Evolutionary conservation across 2,329 filamentous ascomycete genomes (phyloP).

Genomic region (Exophiala xenobiotica): DNA sequence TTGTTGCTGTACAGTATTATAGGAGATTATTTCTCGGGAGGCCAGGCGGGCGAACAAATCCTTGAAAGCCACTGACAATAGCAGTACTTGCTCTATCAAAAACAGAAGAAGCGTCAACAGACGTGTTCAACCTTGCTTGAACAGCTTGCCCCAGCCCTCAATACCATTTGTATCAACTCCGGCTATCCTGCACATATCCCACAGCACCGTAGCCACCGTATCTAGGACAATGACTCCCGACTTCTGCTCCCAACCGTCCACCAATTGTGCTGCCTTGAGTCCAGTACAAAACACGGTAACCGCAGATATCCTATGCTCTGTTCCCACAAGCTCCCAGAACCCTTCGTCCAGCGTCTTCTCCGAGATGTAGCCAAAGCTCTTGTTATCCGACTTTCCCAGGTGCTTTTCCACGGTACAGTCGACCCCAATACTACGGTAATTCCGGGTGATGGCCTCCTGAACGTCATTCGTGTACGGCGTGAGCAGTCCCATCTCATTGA

Average conservation of each 20-base stretch:
- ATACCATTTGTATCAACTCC: constrained; percentile 34
- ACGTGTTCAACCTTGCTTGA: too few relatives aligned
- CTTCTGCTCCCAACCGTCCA: constrained; percentile 39
- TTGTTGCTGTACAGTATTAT: too few relatives aligned
- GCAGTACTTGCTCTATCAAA: too few relatives aligned
- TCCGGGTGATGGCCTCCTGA: constrained; percentile 39
- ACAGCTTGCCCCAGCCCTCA: constrained; percentile 40
- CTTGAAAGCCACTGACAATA: too few relatives aligned
- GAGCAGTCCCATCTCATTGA: constrained; percentile 39
- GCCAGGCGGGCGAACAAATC: too few relatives aligned
- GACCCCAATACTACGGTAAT: constrained; percentile 38
- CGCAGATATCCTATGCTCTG: constrained; percentile 33
- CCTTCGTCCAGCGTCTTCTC: constrained; percentile 29
- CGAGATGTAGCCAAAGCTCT: constrained; percentile 38
- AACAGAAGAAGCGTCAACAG: too few relatives aligned
- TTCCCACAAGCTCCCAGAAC: constrained; percentile 34
- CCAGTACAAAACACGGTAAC: constrained; percentile 48
- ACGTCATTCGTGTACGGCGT: constrained; percentile 47
- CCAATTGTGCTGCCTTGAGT: constrained; percentile 41
- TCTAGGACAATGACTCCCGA: constrained; percentile 41
- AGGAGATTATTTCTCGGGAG: too few relatives aligned
- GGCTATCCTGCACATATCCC: constrained; percentile 41
- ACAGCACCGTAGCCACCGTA: constrained; percentile 45
- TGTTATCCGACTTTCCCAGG: constrained; percentile 39
- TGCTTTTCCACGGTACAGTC: constrained; percentile 37